phyloP scores from a whole-genome alignment of 2,329 filamentous ascomycete genomes.

The Xylariaceae sp. region DNA sequence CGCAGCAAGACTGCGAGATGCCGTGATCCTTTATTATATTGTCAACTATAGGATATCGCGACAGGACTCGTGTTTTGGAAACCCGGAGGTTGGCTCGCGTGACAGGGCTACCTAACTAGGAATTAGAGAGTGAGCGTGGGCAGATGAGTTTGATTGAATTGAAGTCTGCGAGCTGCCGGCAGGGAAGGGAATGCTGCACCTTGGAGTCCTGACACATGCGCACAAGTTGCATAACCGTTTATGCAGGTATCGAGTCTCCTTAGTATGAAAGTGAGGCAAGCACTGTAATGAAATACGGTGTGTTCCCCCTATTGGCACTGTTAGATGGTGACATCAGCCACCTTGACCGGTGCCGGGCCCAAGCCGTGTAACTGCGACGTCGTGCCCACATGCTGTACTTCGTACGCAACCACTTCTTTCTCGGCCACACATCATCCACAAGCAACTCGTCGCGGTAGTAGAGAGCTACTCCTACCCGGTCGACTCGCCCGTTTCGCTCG shows the following conservation, averaged over 20 bases:
- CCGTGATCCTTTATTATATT: neutral
- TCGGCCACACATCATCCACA: neutral
- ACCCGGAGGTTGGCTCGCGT: neutral
- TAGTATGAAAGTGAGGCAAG: neutral
- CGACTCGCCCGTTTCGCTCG: neutral
- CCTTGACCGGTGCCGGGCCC: too few species aligned
- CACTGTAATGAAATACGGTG: neutral
- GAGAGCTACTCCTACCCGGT: slow-evolving; percentile 91
- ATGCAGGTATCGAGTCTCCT: too few species aligned
- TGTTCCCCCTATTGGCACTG: neutral
- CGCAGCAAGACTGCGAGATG: neutral
- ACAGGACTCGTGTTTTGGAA: neutral
- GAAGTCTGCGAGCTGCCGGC: too few species aligned
- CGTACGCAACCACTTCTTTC: neutral
- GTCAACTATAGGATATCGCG: neutral
- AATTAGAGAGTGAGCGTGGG: too few species aligned
- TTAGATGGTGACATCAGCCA: neutral
- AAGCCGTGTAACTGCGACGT: too few species aligned
- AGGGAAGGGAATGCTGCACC: too few species aligned
- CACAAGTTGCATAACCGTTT: too few species aligned
- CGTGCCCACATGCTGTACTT: too few species aligned
- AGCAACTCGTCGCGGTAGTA: slow-evolving; percentile 69
- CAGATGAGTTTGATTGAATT: too few species aligned
- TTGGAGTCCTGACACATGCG: too few species aligned
- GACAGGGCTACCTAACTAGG: neutral